Conservation (phyloP, 2,329 filamentous ascomycete species). For the Thermoascus crustaceus region DNA sequence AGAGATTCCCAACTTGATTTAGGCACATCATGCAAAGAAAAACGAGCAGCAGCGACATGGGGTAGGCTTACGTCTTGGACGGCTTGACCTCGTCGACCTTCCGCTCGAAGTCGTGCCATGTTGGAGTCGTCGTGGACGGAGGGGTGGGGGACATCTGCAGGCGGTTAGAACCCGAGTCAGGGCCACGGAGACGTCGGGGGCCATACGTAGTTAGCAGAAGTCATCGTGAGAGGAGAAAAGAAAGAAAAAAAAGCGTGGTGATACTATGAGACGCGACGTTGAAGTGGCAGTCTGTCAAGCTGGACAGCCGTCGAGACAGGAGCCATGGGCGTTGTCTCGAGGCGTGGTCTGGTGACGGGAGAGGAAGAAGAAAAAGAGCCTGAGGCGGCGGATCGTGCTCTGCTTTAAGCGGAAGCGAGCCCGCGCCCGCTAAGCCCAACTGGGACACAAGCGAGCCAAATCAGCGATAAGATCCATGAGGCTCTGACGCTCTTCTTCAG, state of each 20-base stretch:
- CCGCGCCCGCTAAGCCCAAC: constrained; percentile 23
- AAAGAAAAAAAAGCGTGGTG: constrained; percentile 4
- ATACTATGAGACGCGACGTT: constrained; percentile 5
- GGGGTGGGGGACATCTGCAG: constrained; percentile 58
- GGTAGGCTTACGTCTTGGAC: constrained; percentile 70
- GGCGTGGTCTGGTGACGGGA: constrained; percentile 6
- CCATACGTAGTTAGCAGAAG: constrained; percentile 36
- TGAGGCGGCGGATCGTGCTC: constrained; percentile 7
- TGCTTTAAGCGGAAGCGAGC: constrained; percentile 23
- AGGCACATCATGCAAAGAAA: constrained; percentile 62
- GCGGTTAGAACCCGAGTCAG: constrained; percentile 28
- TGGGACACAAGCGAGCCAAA: constrained; percentile 2
- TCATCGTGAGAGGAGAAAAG: constrained; percentile 21
- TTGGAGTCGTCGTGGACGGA: constrained; percentile 64
- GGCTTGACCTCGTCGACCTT: constrained; percentile 78
- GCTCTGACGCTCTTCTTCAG: neutral
- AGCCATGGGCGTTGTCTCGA: constrained; percentile 21
- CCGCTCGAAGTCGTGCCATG: constrained; percentile 66
- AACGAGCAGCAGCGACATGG: constrained; percentile 13
- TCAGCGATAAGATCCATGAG: neutral
- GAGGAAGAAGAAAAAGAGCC: constrained; percentile 15
- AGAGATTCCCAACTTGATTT: constrained; percentile 99
- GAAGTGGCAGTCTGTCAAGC: constrained; percentile 22
- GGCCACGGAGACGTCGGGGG: constrained; percentile 25
- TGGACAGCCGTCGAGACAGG: constrained; percentile 25